Evolutionary conservation across 441 rosid species (phyloP).

Genomic region (Oxalis stricta): DNA sequence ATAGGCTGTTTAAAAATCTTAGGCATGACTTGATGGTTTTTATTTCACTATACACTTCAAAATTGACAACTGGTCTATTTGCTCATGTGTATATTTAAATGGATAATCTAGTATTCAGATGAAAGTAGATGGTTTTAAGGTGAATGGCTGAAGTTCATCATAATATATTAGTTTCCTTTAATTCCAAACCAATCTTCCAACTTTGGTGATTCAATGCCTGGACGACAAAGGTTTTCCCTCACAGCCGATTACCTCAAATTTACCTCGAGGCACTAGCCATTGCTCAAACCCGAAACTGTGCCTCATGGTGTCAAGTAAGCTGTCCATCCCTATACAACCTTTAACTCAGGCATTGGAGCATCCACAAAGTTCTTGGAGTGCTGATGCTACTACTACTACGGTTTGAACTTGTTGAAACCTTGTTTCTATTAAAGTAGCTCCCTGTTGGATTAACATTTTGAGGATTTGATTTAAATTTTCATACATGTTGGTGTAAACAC

Average conservation of each 20-base stretch:
- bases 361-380: constrained; percentile 19
- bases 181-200: constrained; percentile 25
- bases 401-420: background rate
- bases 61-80: no score
- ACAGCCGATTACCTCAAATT: constrained; percentile 29
- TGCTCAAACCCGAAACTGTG: constrained; percentile 28
- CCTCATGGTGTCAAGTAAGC: constrained; percentile 26
- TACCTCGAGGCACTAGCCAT: constrained; percentile 33
- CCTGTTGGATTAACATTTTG: background rate
- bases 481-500: no score
- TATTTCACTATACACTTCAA: no score
- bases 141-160: background rate
- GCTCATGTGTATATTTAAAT: background rate
- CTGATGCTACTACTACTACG: constrained; percentile 23
- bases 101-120: background rate
- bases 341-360: constrained; percentile 26
- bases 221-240: constrained; percentile 28
- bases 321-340: constrained; percentile 13
- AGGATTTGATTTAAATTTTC: constrained; percentile 1
- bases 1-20: no score
- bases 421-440: background rate
- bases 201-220: constrained; percentile 24
- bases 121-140: background rate
- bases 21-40: no score
- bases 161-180: constrained; percentile 1